Evolutionary conservation across 176 grass and related monocot species (phyloP).

Genomic region (Eragrostis curvula): DNA sequence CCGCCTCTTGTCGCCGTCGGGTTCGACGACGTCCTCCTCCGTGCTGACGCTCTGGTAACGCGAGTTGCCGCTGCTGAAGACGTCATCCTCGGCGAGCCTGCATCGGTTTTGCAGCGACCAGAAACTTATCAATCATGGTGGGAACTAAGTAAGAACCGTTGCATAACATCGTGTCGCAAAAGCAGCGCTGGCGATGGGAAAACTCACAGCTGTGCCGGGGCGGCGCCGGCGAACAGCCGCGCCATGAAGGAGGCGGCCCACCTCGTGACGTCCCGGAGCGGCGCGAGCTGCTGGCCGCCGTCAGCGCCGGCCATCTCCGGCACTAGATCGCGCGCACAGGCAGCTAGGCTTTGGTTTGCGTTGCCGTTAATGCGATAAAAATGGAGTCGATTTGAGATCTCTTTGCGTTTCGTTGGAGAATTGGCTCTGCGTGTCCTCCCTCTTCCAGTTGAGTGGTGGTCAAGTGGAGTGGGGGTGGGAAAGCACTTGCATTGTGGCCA

Average conservation of each 20-base stretch:
- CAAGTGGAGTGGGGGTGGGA: slow-evolving; percentile 39
- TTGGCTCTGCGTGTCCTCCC: not conserved
- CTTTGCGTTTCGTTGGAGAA: not conserved
- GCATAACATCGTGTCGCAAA: not conserved
- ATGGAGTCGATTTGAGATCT: slow-evolving; percentile 8
- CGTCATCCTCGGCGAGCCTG: slow-evolving; percentile 35
- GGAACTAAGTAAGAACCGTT: not conserved
- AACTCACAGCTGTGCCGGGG: slow-evolving; percentile 47
- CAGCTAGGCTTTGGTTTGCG: not conserved
- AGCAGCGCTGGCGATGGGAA: not conserved
- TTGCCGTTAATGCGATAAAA: not conserved
- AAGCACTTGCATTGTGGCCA: slow-evolving; percentile 28
- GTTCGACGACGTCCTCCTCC: slow-evolving; percentile 3
- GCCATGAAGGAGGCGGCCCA: slow-evolving; percentile 51
- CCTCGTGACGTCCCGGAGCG: slow-evolving; percentile 32
- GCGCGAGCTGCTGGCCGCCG: not conserved
- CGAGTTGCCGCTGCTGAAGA: slow-evolving; percentile 6
- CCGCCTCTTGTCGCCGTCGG: not conserved
- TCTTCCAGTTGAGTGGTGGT: not conserved
- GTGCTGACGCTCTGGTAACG: slow-evolving; percentile 23
- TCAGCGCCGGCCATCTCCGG: slow-evolving; percentile 9
- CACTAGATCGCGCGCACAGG: not conserved
- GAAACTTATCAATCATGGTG: not conserved
- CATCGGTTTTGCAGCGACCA: not conserved
- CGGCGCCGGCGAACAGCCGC: slow-evolving; percentile 52